A percentile compares a stretch with the other conserved stretches of the same genome.
Conservation (phyloP, 2,329 filamentous ascomycete genomes). For the Colletotrichum tofieldiae region DNA sequence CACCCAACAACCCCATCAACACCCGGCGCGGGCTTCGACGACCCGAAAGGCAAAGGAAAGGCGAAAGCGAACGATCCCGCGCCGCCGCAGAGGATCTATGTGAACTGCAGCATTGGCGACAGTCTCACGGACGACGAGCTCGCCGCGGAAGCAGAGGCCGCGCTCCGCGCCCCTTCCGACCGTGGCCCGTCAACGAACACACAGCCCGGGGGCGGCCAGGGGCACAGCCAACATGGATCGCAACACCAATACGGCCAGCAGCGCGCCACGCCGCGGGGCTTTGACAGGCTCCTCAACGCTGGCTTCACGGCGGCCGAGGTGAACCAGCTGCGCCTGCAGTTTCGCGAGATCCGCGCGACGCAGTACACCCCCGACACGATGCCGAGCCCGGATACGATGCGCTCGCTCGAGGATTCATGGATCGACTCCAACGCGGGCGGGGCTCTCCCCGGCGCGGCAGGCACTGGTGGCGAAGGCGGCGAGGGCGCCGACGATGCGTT, state of each 20-base stretch:
- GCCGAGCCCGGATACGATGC: constrained; percentile 83
- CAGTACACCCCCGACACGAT: constrained; percentile 91
- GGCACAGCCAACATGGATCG: constrained; percentile 15
- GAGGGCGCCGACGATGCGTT: constrained; percentile 62
- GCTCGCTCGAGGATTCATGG: constrained; percentile 90
- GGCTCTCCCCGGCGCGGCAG: constrained; percentile 51
- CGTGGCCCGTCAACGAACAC: constrained; percentile 34
- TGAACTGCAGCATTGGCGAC: constrained; percentile 94
- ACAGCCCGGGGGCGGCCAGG: constrained; percentile 9
- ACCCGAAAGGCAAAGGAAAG: constrained; percentile 76
- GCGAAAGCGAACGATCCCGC: constrained; percentile 66
- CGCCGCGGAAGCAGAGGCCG: constrained; percentile 72
- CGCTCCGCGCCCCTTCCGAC: constrained; percentile 49
- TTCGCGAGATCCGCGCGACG: constrained; percentile 85
- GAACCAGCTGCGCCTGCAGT: constrained; percentile 87
- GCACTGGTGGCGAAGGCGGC: constrained; percentile 48
- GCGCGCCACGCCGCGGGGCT: constrained; percentile 72
- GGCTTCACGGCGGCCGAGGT: constrained; percentile 91
- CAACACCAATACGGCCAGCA: constrained; percentile 3
- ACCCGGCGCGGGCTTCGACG: constrained; percentile 8
- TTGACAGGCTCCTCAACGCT: constrained; percentile 85
- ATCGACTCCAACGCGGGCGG: constrained; percentile 77
- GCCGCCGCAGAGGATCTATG: constrained; percentile 77
- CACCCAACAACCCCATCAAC: constrained; percentile 59
- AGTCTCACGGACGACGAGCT: constrained; percentile 79